phyloP scores from a whole-genome alignment of 345 rosid species.

The Carallia brachiata region DNA sequence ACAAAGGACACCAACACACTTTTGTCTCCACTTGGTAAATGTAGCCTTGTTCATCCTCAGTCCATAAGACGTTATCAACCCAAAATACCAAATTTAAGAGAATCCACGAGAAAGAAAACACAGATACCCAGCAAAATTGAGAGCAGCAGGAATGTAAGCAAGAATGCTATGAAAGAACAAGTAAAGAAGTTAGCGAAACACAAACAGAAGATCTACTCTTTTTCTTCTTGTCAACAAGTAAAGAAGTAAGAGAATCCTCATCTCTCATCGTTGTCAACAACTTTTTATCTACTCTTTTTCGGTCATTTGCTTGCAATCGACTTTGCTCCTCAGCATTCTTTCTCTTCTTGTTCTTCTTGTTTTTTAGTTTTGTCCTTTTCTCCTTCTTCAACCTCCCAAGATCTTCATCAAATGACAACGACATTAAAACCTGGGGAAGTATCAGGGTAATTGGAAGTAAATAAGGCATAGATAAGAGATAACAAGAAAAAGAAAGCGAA shows the following conservation, averaged over 20 bases:
- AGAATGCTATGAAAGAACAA: no score
- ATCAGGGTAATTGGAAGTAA: background rate
- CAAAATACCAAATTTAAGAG: no score
- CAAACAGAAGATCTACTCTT: no score
- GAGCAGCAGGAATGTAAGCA: no score
- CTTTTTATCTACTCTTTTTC: slow-evolving; percentile 67
- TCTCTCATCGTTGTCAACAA: slow-evolving; percentile 65
- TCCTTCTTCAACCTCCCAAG: slow-evolving; percentile 45
- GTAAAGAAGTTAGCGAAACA: no score
- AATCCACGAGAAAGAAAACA: no score
- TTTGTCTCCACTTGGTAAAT: background rate
- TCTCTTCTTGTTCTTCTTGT: slow-evolving; percentile 57
- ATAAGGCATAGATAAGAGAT: slow-evolving; percentile 4
- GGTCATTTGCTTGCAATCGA: slow-evolving; percentile 49
- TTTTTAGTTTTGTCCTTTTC: slow-evolving; percentile 40
- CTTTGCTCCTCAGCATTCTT: slow-evolving; percentile 52
- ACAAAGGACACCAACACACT: background rate
- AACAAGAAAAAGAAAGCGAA: background rate
- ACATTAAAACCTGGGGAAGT: slow-evolving; percentile 67
- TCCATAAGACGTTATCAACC: no score
- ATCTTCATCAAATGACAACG: slow-evolving; percentile 79
- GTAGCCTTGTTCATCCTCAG: no score
- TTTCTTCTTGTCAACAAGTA: no score
- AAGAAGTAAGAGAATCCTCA: no score
- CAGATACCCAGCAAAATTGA: slow-evolving; percentile 1